phyloP scores from a whole-genome alignment of 441 rosid species.

The Erodium moschatum region DNA sequence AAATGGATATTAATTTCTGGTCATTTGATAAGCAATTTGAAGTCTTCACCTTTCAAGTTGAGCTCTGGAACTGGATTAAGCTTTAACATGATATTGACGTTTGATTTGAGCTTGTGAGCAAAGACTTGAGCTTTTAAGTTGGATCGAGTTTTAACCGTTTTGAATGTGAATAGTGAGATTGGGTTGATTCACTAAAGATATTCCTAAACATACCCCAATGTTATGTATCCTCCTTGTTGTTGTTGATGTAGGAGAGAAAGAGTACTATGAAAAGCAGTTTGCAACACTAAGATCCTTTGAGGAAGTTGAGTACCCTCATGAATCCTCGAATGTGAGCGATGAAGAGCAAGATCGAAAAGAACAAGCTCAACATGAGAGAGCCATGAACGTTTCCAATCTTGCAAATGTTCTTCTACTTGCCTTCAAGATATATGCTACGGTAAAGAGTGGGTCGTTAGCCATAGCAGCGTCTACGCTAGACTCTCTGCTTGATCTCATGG shows the following conservation, averaged over 20 bases:
- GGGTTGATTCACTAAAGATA: no score
- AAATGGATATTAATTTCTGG: no score
- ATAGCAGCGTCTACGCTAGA: conserved; percentile 16
- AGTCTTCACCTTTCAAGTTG: no score
- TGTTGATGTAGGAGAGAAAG: conserved; percentile 19
- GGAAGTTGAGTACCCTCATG: conserved; percentile 20
- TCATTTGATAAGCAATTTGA: no score
- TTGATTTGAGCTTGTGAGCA: no score
- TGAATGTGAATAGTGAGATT: no score
- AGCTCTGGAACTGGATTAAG: no score
- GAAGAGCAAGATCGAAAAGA: conserved; percentile 12
- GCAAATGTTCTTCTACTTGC: conserved; percentile 21
- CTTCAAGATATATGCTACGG: conserved; percentile 15
- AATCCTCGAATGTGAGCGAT: conserved; percentile 8
- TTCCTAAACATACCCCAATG: no score
- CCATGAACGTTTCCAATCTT: conserved; percentile 22
- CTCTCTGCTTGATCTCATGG: conserved; percentile 9
- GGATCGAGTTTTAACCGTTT: no score
- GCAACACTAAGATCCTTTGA: conserved; percentile 24
- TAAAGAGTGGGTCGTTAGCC: not conserved
- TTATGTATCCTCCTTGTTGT: not conserved
- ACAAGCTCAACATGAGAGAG: conserved; percentile 23
- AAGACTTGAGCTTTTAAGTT: no score
- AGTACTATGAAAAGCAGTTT: conserved; percentile 25
- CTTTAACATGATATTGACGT: no score